Conservation (phyloP, 495 filamentous ascomycete species). For the Platismatia glauca region DNA sequence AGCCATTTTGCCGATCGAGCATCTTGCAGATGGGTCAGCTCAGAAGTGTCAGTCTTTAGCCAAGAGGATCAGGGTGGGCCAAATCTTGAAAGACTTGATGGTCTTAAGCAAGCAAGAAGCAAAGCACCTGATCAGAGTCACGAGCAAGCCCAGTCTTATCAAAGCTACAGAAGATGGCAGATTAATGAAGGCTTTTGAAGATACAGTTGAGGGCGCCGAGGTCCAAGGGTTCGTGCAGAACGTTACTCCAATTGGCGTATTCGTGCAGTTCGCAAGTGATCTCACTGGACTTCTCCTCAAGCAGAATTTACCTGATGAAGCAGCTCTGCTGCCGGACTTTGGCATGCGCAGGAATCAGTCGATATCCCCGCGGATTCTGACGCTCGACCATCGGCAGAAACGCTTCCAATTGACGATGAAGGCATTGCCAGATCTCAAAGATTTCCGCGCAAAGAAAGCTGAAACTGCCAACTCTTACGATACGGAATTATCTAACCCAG, state of each 20-base stretch:
- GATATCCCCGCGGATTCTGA: constrained; percentile 57
- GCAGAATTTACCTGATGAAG: constrained; percentile 59
- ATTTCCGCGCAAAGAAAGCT: constrained; percentile 30
- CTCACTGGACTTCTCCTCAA: constrained; percentile 71
- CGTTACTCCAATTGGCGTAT: constrained; percentile 65
- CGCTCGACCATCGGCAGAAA: constrained; percentile 48
- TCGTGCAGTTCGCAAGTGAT: constrained; percentile 73
- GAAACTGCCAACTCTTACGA: constrained; percentile 24
- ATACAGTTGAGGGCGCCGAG: constrained; percentile 56
- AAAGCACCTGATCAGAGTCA: constrained; percentile 62
- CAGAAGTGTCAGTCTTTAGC: constrained; percentile 64
- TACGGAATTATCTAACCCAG: constrained; percentile 49
- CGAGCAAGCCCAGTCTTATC: constrained; percentile 71
- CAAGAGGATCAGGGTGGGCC: constrained; percentile 71
- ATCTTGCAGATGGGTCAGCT: constrained; percentile 72
- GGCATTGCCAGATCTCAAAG: constrained; percentile 29
- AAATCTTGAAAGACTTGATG: constrained; percentile 72
- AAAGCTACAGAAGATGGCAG: constrained; percentile 58
- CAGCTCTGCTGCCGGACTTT: constrained; percentile 58
- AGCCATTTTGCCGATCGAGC: constrained; percentile 62
- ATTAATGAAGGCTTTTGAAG: constrained; percentile 57
- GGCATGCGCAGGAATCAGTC: constrained; percentile 65
- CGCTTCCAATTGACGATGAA: constrained; percentile 58
- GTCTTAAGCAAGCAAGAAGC: constrained; percentile 69
- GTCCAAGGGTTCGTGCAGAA: constrained; percentile 80